Evolutionary conservation across 2,329 filamentous ascomycete genomes (phyloP), one percentile per base, ranked within the genome.

Genomic region (Neopestalotiopsis sp.): DNA sequence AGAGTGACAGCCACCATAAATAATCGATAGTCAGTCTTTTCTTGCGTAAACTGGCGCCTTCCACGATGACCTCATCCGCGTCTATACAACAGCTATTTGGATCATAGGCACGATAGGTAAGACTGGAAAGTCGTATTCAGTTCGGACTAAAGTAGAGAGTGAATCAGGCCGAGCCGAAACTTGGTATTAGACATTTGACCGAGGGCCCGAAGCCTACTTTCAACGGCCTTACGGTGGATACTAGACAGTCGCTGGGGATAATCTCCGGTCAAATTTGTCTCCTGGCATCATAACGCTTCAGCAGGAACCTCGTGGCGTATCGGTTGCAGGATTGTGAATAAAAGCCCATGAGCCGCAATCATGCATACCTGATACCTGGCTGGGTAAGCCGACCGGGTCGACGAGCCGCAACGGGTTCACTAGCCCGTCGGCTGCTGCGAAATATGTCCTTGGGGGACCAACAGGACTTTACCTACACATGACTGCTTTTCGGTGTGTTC

Each of bases 161-260:
- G 62, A 66, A 68, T 67, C 68, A 65, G 68, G 66, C 66, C 65
- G 62, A 56, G 53, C 61, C 61, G 34, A 58, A 67, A 65, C 63
- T 67, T 67, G 57, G 42, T 65, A 28, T 65, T 65, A 28, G 30
- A 62, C 64, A 59, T 70, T 56, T 70, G 64, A 30, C 62, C 30
- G 63, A 20, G 45, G 40, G 20, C 32, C 53, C 45, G 40, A 34
- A 67, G 56, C 66, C 62, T 66, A 3, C 14, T 28, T 28, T 38
- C 53, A 20, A 17, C 45, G 45, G 45, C 45, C 6, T 53, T 20
- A 53, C 45, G 7, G 10, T 9, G 20, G 17, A 53, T 9, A 20
- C 45, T 20, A 1, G 2, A 53, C 34, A 53, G 45, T 20, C 45
- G 20, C 3, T 53, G n/a, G 17, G 45, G 6, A 53, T 14, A 2